A percentile compares a stretch with the other conserved stretches of the same genome.
Conservation (phyloP, 352 stramenopile species). For the Thalassiosira livingstoniorum region DNA sequence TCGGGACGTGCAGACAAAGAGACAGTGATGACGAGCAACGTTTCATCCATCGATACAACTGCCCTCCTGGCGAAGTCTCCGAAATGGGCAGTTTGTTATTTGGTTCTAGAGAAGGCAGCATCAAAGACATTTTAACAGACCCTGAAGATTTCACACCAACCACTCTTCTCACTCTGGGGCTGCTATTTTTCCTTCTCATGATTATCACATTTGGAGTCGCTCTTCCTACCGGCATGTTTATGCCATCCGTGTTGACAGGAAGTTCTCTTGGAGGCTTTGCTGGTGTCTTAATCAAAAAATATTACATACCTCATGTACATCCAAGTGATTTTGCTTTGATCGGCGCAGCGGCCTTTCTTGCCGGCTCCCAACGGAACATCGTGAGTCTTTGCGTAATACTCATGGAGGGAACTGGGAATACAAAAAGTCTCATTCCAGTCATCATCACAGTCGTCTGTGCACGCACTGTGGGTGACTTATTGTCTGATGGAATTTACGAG, state of each 20-base stretch:
- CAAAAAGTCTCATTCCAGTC: constrained; percentile 89
- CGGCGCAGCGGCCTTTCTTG: constrained; percentile 90
- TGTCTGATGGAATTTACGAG: constrained; percentile 62
- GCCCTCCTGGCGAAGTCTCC: constrained; percentile 88
- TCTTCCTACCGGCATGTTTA: constrained; percentile 92
- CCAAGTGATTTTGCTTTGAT: constrained; percentile 86
- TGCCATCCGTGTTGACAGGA: constrained; percentile 89
- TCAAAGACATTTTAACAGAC: constrained; percentile 83
- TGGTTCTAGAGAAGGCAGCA: constrained; percentile 86
- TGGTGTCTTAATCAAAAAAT: constrained; percentile 62
- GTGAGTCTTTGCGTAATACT: constrained; percentile 94
- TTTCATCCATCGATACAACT: constrained; percentile 21
- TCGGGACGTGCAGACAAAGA: not conserved
- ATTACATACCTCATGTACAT: constrained; percentile 42
- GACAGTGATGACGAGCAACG: constrained; percentile 1
- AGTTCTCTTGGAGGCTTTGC: constrained; percentile 86
- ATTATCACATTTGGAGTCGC: constrained; percentile 90
- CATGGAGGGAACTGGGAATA: constrained; percentile 90
- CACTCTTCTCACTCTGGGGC: constrained; percentile 86
- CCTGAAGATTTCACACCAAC: constrained; percentile 67
- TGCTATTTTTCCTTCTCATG: constrained; percentile 88
- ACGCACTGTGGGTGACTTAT: constrained; percentile 90
- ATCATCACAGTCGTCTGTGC: constrained; percentile 92
- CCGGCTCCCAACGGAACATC: constrained; percentile 91
- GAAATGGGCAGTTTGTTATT: constrained; percentile 90